Evolutionary conservation across 1,139 yeast species (phyloP), one percentile per base, ranked within the genome.

Genomic region (Meyerozyma guilliermondii): DNA sequence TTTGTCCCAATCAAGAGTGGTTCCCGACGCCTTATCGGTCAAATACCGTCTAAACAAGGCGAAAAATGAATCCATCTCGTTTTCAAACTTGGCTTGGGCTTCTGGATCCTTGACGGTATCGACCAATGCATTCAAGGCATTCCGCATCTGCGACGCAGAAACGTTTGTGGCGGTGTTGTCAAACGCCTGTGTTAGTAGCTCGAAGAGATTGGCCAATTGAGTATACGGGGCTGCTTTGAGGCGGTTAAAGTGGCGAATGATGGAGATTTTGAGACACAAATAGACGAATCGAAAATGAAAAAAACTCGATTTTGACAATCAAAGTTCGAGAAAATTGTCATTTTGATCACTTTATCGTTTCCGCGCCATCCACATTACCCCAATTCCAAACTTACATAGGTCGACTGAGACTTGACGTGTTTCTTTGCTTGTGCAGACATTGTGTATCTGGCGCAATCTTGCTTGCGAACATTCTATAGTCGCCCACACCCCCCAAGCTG

Each of bases 61-160:
- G 63, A 92, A 92, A 66, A 92, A 92, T 39, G 89, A 82, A 68
- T 92, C 98, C 96, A 92, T 84, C 68, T 92, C 96, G 54, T 75
- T 78, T 66, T 92, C 97, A 59, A 92, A 89, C 57, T 78, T 76
- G 50, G 60, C 56, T 64, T 81, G 84, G 47, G 66, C 63, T 35
- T 73, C 76, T 27, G 75, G 68, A 56, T 84, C 78, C 34, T 64
- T 74, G 43, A 87, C 87, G 20, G 92, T 77, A 64, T 91, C 98
- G 40, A 92, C 85, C 61, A 92, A 73, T 63, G 78, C 80, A 76
- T 92, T 92, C 68, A 92, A 79, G 3, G 96, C 95, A 62, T 92
- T 92, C 60, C 98, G 83, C 98, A 92, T 92, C 65, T 91, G 97
- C 48, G 95, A 85, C 7, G 98, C 98, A 28, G 98, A 96, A 48